Evolutionary conservation across 805 yeast species (phyloP), one percentile per base, ranked within the genome.

Genomic region (Soucietia sequanensis): DNA sequence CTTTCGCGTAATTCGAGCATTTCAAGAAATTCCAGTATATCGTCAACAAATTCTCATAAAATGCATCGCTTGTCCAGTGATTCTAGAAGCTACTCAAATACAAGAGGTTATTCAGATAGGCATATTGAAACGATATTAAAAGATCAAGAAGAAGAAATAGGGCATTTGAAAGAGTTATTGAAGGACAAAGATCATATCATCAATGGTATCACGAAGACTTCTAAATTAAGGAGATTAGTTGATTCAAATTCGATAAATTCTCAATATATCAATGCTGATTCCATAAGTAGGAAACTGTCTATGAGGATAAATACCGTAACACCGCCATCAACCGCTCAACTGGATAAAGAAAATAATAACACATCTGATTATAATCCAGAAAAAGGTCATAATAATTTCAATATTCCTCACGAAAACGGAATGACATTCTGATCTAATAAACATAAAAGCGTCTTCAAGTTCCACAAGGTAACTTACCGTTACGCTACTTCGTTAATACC

Each of bases 171-270:
- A 47, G 81, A 77, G 32, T 68, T 75, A 28, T 50, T 85, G 24
- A 71, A 74, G 30, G 85, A 84, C 43, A 89, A 88, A 56, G 95
- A 88, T 46, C 79, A 80, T 30, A 81, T 89, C 43, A 84, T 89
- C 38, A 77, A 75, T 40, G 88, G 91, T 1, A 62, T 88, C 37
- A 77, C 81, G 23, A 77, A 83, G 30, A 76, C 86, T 2, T 71
- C 78, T 23, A 72, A 80, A 47, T 70, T 83, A 22, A 70, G 90
- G 22, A 51, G 70, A 33, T 44, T 68, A 21, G 70, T 66, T 7
- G 72, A 65, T 26, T 55, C 66, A 10, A 62, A 53, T 36, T 35
- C 56, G 8, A 30, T 40, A 4, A 54, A 45, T 30, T 19, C 31
- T 9, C 15, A 15, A 19, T 16, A 15, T 17, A 17, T n/a, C 23